Evolutionary conservation across 305 asterid species (phyloP), one percentile per base, ranked within the genome.

Genomic region (Rubia balearica): DNA sequence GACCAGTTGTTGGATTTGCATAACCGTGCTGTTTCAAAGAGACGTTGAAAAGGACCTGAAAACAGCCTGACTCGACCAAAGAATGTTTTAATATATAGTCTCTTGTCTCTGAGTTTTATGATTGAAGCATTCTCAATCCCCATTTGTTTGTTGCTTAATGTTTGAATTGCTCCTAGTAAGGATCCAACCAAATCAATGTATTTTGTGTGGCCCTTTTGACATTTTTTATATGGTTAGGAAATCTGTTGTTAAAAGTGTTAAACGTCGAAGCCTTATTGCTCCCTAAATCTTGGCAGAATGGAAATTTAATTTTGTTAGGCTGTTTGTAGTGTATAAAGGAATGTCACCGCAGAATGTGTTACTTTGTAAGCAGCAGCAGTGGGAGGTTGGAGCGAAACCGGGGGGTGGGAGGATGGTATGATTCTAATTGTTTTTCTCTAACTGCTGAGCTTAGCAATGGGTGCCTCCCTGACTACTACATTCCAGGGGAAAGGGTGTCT

Each of bases 1-100:
- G 95, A 88, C 74, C 96, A 88, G 83, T 86, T 91, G 67, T 74
- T 89, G 83, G 96, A 91, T 65, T 73, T 91, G 82, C 96, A 90
- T 69, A 85, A 75, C 73, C 90, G 78, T 42, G 77, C 89, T 60
- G 71, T 79, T 67, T 71, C 13, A 67, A 88, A 83, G 85, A 80
- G 91, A 16, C 87, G 80, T 48, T 88, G 62, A 57, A 51, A 51
- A 5, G 21, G 57, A 46, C 38, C 49, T 33, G 51, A 46, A 33
- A 71, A 27, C 11, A 33, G 46, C 61, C 60, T 13, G 38, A 16
- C 61, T 46, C 30, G 6, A 51, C 57, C 30, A 60, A 30, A 27
- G 12, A 40, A 17, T 71, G 11, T 24, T 61, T 21, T 30, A 11
- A 30, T 49, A 17, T 33, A 8, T 61, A 65, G 30, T 19, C 22